These are phyloP conservation scores for Arctostaphylos glauca DNA, from an alignment of 148 eudicot genomes.

Conservation along the genomic window DNA sequence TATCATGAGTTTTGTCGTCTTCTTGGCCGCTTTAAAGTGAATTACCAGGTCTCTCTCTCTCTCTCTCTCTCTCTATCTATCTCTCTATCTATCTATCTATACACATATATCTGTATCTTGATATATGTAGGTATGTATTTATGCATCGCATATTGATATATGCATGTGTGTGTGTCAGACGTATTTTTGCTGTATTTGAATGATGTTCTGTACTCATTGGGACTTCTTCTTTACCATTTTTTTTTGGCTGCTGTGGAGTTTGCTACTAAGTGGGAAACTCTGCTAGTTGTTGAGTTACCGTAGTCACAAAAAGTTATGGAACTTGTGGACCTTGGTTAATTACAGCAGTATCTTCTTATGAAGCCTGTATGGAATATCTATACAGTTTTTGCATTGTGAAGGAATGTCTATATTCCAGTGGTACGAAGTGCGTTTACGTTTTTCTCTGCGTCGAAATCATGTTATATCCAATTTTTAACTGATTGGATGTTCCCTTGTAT, in stretches of 20 bases:
- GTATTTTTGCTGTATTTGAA: neutral
- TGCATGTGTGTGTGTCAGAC: neutral
- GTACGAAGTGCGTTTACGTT: neutral
- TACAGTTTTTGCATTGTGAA: neutral
- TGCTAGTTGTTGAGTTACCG: neutral
- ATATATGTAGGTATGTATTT: neutral
- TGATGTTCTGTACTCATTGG: neutral
- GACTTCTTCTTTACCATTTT: neutral
- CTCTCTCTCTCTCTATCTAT: neutral
- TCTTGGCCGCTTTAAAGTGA: slow-evolving; percentile 79
- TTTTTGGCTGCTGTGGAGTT: neutral
- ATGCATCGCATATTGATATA: neutral
- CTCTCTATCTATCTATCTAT: neutral
- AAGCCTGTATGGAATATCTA: neutral
- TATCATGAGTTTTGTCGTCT: slow-evolving; percentile 97
- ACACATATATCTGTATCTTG: neutral
- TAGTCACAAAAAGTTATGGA: neutral
- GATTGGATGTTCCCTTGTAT: neutral
- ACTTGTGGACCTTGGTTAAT: neutral
- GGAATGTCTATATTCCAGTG: neutral
- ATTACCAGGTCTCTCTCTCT: slow-evolving; percentile 62
- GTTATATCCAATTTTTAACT: neutral
- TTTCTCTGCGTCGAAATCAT: neutral
- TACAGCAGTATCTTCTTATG: neutral
- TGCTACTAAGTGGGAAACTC: neutral